Conservation (phyloP, 768 basidiomycete species). For the Termitomyces titanicus region DNA sequence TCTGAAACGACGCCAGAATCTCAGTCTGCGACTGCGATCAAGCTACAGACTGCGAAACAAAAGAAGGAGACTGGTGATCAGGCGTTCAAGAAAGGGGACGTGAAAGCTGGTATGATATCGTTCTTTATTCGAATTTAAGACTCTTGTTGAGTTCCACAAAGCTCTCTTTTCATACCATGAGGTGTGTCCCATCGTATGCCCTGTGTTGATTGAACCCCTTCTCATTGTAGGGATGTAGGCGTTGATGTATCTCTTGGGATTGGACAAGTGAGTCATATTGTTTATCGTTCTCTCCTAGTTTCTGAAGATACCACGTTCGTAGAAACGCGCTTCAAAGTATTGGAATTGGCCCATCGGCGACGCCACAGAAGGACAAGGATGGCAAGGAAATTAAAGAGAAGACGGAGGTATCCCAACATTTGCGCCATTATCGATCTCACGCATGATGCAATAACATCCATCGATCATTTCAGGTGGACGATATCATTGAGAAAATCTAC, state of each 20-base stretch:
- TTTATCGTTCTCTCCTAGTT: neutral
- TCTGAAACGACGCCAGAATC: constrained; percentile 20
- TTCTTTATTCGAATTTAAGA: neutral
- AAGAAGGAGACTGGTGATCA: constrained; percentile 67
- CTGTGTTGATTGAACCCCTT: neutral
- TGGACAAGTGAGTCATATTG: constrained; percentile 62
- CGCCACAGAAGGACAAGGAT: constrained; percentile 23
- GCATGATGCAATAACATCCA: neutral
- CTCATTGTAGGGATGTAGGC: constrained; percentile 36
- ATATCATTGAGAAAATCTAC: constrained; percentile 77
- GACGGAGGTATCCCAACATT: constrained; percentile 51
- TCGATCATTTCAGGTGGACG: constrained; percentile 51
- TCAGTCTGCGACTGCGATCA: constrained; percentile 33
- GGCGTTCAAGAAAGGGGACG: constrained; percentile 65
- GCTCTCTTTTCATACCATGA: constrained; percentile 72
- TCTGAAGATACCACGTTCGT: neutral
- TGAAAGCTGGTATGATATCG: constrained; percentile 48
- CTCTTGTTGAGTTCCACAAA: constrained; percentile 24
- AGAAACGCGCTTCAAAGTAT: constrained; percentile 58
- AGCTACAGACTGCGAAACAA: constrained; percentile 57
- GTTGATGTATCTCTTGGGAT: constrained; percentile 67
- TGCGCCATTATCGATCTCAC: neutral
- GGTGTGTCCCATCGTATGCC: constrained; percentile 23
- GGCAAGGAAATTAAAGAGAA: constrained; percentile 47
- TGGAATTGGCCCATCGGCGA: constrained; percentile 33